Evolutionary conservation across 495 filamentous ascomycete genomes (phyloP).

Genomic region (Tuber calosporum): DNA sequence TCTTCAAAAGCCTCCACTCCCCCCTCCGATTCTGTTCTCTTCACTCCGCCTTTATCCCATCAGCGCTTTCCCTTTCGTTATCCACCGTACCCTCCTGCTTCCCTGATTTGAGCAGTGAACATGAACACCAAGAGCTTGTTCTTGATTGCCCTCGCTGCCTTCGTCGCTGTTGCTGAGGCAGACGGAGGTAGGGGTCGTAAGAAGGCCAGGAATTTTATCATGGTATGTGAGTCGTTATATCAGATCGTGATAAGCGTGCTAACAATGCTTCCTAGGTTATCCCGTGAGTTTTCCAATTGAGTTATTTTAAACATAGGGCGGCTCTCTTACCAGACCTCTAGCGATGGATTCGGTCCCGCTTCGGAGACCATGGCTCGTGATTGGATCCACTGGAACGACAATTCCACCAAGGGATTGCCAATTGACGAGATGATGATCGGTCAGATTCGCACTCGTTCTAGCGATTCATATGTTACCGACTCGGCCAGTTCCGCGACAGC

Average conservation of each 20-base stretch:
- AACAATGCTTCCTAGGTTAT: constrained; percentile 22
- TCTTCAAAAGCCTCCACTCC: not conserved
- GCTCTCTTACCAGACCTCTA: constrained; percentile 7
- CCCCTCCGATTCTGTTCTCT: not conserved
- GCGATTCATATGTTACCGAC: constrained; percentile 43
- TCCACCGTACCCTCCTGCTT: constrained; percentile 15
- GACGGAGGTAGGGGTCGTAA: not conserved
- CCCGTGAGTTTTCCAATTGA: constrained; percentile 20
- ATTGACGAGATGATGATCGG: constrained; percentile 42
- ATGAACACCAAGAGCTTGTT: constrained; percentile 27
- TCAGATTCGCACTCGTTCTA: constrained; percentile 38
- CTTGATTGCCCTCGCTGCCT: constrained; percentile 28
- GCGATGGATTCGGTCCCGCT: constrained; percentile 42
- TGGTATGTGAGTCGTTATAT: constrained; percentile 27
- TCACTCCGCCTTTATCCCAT: not conserved
- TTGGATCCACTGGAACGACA: constrained; percentile 40
- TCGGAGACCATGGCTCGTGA: constrained; percentile 41
- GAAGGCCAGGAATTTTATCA: constrained; percentile 39
- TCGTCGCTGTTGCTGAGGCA: constrained; percentile 20
- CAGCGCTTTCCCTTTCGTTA: not conserved
- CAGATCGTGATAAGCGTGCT: not conserved
- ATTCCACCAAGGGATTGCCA: constrained; percentile 38
- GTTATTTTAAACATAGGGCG: not conserved
- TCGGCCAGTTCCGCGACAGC: constrained; percentile 42
- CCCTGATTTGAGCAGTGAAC: constrained; percentile 11